Percentiles rank a stretch among this genome's conserved stretches.
These are phyloP conservation scores for Tricholoma saponaceum DNA, from an alignment of 768 basidiomycete genomes.

Conservation along the genomic window DNA sequence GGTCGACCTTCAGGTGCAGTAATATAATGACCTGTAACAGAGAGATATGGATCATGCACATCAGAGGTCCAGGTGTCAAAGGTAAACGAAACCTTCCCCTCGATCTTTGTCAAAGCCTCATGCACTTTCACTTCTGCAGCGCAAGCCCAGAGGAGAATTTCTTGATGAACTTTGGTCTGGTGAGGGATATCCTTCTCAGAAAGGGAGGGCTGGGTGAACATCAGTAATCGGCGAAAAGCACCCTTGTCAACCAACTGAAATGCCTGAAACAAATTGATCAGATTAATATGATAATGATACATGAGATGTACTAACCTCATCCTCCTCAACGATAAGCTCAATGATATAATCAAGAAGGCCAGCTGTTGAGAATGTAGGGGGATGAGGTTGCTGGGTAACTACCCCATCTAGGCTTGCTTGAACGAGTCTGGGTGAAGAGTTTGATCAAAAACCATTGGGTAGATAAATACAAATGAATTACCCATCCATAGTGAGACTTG, in stretches of 20 bases:
- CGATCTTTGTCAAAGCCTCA: neutral
- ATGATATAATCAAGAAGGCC: neutral
- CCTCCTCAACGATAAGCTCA: neutral
- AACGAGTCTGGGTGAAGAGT: neutral
- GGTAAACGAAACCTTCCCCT: constrained; percentile 7
- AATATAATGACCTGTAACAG: constrained; percentile 18
- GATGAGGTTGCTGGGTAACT: neutral
- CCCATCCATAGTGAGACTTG: neutral
- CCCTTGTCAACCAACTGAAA: neutral
- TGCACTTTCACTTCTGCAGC: neutral
- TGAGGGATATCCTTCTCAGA: neutral
- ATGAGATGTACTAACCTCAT: neutral
- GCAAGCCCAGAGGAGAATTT: neutral
- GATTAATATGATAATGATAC: neutral
- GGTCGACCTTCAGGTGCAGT: neutral
- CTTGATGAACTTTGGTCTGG: neutral
- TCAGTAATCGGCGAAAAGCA: neutral
- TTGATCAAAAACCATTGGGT: neutral
- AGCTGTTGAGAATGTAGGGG: neutral
- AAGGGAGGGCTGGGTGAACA: neutral
- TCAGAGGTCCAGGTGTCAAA: constrained; percentile 20
- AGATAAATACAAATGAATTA: neutral
- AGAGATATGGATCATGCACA: constrained; percentile 12
- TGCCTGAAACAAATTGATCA: neutral
- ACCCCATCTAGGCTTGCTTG: neutral